Evolutionary conservation across 352 stramenopile genomes (phyloP).

Genomic region (Lagenidium sp.): DNA sequence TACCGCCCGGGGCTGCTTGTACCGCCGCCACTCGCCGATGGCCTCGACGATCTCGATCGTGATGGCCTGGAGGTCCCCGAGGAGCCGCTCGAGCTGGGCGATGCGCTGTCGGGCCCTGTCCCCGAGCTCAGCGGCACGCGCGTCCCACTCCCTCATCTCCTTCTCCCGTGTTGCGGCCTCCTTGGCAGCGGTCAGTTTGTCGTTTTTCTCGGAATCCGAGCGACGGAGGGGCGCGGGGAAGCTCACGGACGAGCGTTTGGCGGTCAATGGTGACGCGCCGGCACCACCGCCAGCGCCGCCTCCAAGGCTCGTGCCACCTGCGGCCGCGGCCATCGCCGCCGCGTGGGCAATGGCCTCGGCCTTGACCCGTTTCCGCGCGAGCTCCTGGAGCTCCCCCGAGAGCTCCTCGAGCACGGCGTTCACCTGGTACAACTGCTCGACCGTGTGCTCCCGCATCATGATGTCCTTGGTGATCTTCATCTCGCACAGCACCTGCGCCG

Average conservation of each 20-base stretch:
- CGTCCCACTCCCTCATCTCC: slow-evolving; percentile 1
- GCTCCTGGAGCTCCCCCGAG: slow-evolving; percentile 17
- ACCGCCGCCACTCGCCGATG: slow-evolving; percentile 31
- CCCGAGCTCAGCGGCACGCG: background rate
- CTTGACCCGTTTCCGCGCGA: slow-evolving; percentile 12
- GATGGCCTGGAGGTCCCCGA: slow-evolving; percentile 15
- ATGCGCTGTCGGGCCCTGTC: slow-evolving; percentile 16
- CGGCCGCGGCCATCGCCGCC: slow-evolving; percentile 1
- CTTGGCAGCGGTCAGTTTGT: background rate
- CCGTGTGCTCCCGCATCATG: slow-evolving; percentile 42
- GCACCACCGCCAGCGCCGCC: no score
- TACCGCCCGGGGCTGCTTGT: slow-evolving; percentile 14
- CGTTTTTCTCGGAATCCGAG: background rate
- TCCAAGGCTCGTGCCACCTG: background rate
- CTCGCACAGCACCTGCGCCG: slow-evolving; percentile 30
- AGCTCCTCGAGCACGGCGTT: slow-evolving; percentile 17
- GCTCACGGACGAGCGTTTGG: background rate
- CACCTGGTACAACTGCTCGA: slow-evolving; percentile 28
- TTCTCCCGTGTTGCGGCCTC: background rate
- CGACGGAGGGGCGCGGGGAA: background rate
- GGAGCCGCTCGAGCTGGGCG: slow-evolving; percentile 19
- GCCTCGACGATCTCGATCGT: slow-evolving; percentile 30
- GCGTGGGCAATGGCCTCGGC: background rate
- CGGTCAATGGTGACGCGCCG: background rate
- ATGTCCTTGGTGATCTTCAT: slow-evolving; percentile 48